A percentile compares a stretch with the other conserved stretches of the same genome.
Conservation (phyloP, 352 stramenopile genomes). For the Bremia lactucae region DNA sequence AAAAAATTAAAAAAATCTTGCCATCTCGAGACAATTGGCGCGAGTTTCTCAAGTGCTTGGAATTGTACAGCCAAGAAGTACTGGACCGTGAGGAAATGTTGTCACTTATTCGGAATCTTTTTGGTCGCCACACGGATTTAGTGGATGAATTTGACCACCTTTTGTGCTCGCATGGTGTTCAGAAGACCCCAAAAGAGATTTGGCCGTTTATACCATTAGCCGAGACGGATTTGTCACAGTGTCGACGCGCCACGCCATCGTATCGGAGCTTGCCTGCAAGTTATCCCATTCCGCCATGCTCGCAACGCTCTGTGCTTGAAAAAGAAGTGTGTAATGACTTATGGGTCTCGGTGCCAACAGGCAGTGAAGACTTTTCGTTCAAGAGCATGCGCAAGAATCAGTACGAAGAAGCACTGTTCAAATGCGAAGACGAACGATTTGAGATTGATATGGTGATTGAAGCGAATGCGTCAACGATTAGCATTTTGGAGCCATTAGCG, state of each 20-base stretch:
- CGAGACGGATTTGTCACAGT: slow-evolving; percentile 88
- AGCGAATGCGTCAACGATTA: slow-evolving; percentile 91
- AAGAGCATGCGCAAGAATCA: slow-evolving; percentile 99
- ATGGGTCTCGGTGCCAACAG: slow-evolving; percentile 96
- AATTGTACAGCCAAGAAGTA: slow-evolving; percentile 96
- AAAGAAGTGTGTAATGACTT: slow-evolving; percentile 90
- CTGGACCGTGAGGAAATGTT: slow-evolving; percentile 86
- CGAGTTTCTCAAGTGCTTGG: slow-evolving; percentile 98
- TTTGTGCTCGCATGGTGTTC: slow-evolving; percentile 60
- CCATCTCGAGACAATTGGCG: slow-evolving; percentile 89
- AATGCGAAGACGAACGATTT: slow-evolving; percentile 97
- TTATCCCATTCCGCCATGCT: slow-evolving; percentile 96
- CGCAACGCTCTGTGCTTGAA: slow-evolving; percentile 88
- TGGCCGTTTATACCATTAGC: slow-evolving; percentile 87
- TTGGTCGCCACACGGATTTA: slow-evolving; percentile 76
- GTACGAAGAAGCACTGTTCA: slow-evolving; percentile 98
- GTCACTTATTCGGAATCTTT: slow-evolving; percentile 80
- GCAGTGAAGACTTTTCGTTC: slow-evolving; percentile 98
- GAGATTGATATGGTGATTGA: slow-evolving; percentile 94
- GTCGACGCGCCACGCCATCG: slow-evolving; percentile 88
- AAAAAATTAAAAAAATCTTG: slow-evolving; percentile 90
- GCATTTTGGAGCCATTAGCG: slow-evolving; percentile 90
- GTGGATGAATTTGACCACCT: slow-evolving; percentile 75
- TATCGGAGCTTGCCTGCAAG: slow-evolving; percentile 96
- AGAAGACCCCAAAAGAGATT: slow-evolving; percentile 80